A percentile compares a stretch with the other conserved stretches of the same genome.
phyloP scores from a whole-genome alignment of 495 filamentous ascomycete species.

The Tuber indicum region DNA sequence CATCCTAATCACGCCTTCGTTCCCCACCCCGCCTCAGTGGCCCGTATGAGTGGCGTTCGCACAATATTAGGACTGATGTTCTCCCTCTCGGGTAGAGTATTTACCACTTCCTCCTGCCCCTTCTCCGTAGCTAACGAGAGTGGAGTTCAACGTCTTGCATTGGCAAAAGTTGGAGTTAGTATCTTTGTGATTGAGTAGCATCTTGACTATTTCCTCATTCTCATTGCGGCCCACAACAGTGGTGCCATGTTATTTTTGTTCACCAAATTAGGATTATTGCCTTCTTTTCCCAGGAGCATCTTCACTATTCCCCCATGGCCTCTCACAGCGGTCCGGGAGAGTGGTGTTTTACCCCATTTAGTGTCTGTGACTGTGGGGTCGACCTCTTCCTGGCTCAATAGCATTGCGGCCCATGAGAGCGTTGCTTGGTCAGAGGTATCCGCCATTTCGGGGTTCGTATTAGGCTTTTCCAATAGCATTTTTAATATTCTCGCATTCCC shows the following conservation, averaged over 20 bases:
- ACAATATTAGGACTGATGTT: not conserved
- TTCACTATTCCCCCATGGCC: not conserved
- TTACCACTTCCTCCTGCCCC: not conserved
- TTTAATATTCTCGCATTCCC: no score
- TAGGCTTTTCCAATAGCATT: not conserved
- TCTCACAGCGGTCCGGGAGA: not conserved
- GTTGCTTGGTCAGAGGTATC: not conserved
- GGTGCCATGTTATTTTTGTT: not conserved
- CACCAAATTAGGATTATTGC: not conserved
- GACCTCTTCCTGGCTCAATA: not conserved
- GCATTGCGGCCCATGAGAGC: not conserved
- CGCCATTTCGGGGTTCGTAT: not conserved
- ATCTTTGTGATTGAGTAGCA: not conserved
- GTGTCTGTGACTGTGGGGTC: not conserved
- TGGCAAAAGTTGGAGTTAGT: no score
- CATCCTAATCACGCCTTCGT: not conserved
- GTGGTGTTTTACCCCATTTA: not conserved
- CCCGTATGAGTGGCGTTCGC: not conserved
- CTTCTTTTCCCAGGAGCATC: not conserved
- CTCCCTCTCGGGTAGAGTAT: not conserved
- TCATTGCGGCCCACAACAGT: not conserved
- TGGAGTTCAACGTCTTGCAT: no score
- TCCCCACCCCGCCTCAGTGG: not conserved
- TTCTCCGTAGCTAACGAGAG: not conserved
- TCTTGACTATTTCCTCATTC: not conserved